Base-by-base conservation (phyloP, 257 asterid species). In the Rhazya stricta region DNA sequence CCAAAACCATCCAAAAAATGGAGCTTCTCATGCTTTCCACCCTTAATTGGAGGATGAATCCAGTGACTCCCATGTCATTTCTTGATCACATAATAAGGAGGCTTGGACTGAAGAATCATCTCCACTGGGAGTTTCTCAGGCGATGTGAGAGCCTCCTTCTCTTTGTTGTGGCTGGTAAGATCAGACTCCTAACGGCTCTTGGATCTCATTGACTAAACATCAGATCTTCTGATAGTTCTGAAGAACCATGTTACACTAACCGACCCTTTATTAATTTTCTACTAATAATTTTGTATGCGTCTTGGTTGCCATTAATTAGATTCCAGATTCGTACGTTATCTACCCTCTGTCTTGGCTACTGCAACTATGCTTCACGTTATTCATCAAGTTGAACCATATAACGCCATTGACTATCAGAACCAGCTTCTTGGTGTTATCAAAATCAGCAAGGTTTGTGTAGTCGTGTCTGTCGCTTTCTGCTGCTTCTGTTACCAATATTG, bases 31-130 rank as follows among this genome's bases (percentile, higher is more conserved):
- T 95, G 60, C 93, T 95, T 10, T 83, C 94, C 2, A 76, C 90
- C 43, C 87, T 95, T 0, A 79, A 89, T 74, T 95, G 99, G 99
- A 84, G 94, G 84, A 91, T 95, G 98, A 92, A 91, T 88, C 97
- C 96, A 19, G 97, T 91, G 70, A 95, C 99, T 9, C 96, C 99
- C 36, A 78, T 95, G 41, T 92, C 94, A 3, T 92, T 92, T 76
- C 85, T 95, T 50, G 91, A 91, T 85, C 97, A 95, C 80, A 82
- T 91, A 4, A 45, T 87, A 32, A 86, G 94, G 27, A 85, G 97
- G 92, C 86, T 91, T 16, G 93, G 96, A 16, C 76, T 88, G 72
- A 91, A 88, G 80, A 78, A 71, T 45, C 74, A 78, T 74, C 56
- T 71, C 6, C 95, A 86, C 18, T 88, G 88, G 90, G 91, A 88